A percentile compares a stretch with the other conserved stretches of the same genome.
Evolutionary conservation across 139 green algal genomes (phyloP).

Genomic region (Zygnema circumcarinatum): DNA sequence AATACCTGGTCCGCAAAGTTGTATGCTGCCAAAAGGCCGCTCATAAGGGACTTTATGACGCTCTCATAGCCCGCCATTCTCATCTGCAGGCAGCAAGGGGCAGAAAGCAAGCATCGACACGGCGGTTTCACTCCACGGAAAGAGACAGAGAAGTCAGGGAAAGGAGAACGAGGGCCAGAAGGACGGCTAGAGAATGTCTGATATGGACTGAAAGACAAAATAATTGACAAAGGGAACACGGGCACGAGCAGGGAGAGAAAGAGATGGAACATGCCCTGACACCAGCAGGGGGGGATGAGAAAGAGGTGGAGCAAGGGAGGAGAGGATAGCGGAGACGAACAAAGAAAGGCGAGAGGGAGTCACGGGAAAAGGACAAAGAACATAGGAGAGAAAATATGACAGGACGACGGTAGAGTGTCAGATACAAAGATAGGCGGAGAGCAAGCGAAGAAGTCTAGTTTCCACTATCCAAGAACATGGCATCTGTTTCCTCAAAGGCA

Average conservation of each 20-base stretch:
- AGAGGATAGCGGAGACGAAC: too few species aligned
- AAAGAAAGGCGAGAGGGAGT: too few species aligned
- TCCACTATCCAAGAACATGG: too few species aligned
- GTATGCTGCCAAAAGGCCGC: not conserved
- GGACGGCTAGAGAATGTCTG: not conserved
- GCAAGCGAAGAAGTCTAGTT: too few species aligned
- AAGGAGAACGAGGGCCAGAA: not conserved
- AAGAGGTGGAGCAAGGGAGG: not conserved
- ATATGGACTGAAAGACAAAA: not conserved
- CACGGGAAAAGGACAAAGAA: too few species aligned
- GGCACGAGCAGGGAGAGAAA: not conserved
- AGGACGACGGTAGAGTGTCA: too few species aligned
- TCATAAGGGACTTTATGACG: constrained; percentile 3
- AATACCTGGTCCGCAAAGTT: constrained; percentile 5
- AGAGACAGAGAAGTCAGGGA: not conserved
- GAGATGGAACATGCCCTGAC: not conserved
- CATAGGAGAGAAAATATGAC: too few species aligned
- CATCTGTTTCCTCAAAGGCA: too few species aligned
- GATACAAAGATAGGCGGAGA: too few species aligned
- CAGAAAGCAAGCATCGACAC: not conserved
- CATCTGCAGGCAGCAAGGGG: not conserved
- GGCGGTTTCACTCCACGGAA: not conserved
- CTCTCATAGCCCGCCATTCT: not conserved
- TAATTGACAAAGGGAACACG: not conserved
- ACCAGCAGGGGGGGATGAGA: not conserved